Base-by-base conservation (phyloP, 139 green algal genomes). In the Micromonas commoda region DNA sequence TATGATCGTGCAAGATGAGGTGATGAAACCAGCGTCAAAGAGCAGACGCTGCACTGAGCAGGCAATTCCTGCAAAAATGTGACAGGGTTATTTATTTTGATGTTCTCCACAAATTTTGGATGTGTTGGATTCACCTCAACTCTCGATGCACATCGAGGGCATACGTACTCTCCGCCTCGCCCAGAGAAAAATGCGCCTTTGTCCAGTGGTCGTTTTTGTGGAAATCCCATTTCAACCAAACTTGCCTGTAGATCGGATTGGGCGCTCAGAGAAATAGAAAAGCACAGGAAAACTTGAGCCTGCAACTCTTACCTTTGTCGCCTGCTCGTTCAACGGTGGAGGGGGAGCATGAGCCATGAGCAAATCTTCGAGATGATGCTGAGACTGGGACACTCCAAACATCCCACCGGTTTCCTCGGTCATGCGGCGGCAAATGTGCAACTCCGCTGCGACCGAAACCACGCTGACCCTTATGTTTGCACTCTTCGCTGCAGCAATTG, bases 1-100 rank as follows among this genome's bases (percentile, higher is more conserved):
- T 99, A 99, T 57, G 91, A 97, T 28, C 95, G 85, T 1, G 95
- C 95, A 20, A 99, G 80, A 83, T 99, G 94, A 0, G 95, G 89
- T 0, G 92, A 95, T 0, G 92, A 96, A 9, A 98, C 91, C n/a
- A 99, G 88, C 20, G 93, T 96, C 52, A 99, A 85, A 2, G 83
- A 86, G 79, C 94, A 99, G 32, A 96, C 88, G 69, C 93, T 91
- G 84, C 95, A 99, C 35, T 88, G 76, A 38, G 81, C 85, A 3
- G 94, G 94, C 71, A 98, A 87, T 77, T 96, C 92, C 0, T 54
- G 73, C 52, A n/a, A n/a, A n/a, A n/a, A n/a, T n/a, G n/a, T n/a
- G n/a, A n/a, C n/a, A n/a, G n/a, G n/a, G n/a, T n/a, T n/a, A n/a
- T n/a, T n/a, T n/a, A n/a, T n/a, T n/a, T n/a, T n/a, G n/a, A n/a